These are phyloP conservation scores for Eimeria acervulina DNA, from an alignment of 169 alveolate genomes.

Conservation along the genomic window DNA sequence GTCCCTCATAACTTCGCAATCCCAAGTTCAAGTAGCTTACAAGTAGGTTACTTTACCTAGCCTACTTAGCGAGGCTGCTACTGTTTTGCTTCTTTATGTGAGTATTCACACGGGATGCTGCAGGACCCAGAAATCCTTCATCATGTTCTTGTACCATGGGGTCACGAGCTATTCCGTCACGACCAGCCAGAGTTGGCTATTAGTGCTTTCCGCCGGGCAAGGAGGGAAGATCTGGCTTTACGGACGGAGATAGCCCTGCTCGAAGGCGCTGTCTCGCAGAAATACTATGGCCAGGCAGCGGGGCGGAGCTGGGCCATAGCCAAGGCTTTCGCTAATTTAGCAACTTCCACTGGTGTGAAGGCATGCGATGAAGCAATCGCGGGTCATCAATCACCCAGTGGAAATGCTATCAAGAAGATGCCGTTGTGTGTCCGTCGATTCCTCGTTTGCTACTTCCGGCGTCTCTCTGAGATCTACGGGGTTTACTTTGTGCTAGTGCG, in stretches of 20 bases:
- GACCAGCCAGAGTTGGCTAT: conserved; percentile 59
- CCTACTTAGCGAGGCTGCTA: neutral
- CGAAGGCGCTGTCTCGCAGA: conserved; percentile 43
- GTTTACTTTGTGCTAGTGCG: conserved; percentile 37
- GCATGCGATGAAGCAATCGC: neutral
- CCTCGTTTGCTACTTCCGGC: conserved; percentile 67
- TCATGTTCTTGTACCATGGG: conserved; percentile 55
- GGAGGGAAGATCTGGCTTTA: conserved; percentile 39
- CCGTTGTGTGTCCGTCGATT: conserved; percentile 21
- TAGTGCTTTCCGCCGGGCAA: conserved; percentile 39
- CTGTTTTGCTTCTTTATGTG: neutral
- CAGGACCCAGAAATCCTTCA: conserved; percentile 34
- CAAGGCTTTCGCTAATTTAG: conserved; percentile 34
- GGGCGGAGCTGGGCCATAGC: conserved; percentile 60
- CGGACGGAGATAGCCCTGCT: neutral
- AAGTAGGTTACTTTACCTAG: neutral
- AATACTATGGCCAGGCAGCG: conserved; percentile 62
- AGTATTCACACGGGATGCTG: neutral
- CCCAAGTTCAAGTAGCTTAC: neutral
- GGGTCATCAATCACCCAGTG: neutral
- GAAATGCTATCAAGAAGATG: neutral
- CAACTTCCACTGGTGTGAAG: neutral
- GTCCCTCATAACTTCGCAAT: neutral
- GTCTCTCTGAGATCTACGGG: conserved; percentile 56
- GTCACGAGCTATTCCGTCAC: conserved; percentile 33